Base-by-base conservation (phyloP, 371 early-diverging fungal species). In the Blakeslea trispora region DNA sequence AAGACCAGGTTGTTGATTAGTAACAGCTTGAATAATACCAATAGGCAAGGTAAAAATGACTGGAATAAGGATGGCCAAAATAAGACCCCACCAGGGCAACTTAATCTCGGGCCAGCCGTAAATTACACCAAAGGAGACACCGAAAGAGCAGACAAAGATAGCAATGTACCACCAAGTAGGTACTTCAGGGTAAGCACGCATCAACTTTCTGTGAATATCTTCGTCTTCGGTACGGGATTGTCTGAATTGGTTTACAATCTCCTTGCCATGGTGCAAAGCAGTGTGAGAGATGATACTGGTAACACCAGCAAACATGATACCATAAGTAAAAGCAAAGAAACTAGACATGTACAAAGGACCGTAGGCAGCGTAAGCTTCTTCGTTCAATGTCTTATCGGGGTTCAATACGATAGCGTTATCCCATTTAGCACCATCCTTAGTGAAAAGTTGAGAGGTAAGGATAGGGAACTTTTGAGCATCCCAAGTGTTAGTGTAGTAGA, bases 1-100 rank as follows among this genome's bases (percentile, higher is more conserved):
- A 19, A 91, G 72, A 21, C 87, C 88, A 23, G 88, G 88, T 28
- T 81, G 74, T 45, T 85, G 83, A 56, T 85, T 87, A 59, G 71
- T 87, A 15, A 91, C 74, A 18, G 92, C 93, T 34, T 81, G 78
- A 46, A 91, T 80, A 50, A 91, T 87, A 71, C 91, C 93, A 40
- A 92, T 81, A 1, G 96, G 93, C 2, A 95, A 62, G 5, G 89
- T 75, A 64, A 92, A 85, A 48, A 88, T 58, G 21, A 77, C 57
- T 24, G 88, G 75, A 17, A 92, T 76, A 14, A 63, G 71, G 2
- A 87, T 63, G 39, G 88, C 86, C 3, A 92, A 61, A 42, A 90
- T 59, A 17, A 88, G 56, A 61, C 77, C 84, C 82, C 86, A 91
- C 87, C 87, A 88, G 8, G 82, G 83, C 31, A 83, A 66, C n/a